Evolutionary conservation across 768 basidiomycete genomes (phyloP).

Genomic region (Termitomyces sp.): DNA sequence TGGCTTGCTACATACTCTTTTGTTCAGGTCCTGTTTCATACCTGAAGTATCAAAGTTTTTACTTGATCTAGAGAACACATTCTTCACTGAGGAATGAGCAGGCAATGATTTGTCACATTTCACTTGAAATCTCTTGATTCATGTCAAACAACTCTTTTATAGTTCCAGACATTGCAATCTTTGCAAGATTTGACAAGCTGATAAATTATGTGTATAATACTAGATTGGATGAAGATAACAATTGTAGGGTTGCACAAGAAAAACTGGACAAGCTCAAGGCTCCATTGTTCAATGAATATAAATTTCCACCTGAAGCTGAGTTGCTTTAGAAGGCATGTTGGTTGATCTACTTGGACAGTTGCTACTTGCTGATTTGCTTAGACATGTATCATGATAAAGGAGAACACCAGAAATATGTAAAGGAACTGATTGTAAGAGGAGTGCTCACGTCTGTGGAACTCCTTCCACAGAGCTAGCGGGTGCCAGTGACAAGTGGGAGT

Average conservation of each 20-base stretch:
- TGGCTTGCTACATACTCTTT: background rate
- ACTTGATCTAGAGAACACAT: background rate
- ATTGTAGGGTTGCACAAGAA: background rate
- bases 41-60: background rate
- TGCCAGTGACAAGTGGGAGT: no score
- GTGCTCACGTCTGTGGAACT: no score
- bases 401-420: no score
- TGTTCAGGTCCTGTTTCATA: background rate
- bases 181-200: background rate
- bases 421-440: no score
- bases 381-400: no score
- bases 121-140: background rate
- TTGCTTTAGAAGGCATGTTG: no score
- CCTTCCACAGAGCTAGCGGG: no score
- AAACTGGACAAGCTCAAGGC: background rate
- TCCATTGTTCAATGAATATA: background rate
- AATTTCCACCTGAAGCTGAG: background rate
- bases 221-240: background rate
- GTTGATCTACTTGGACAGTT: no score
- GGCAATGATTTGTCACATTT: background rate
- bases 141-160: background rate
- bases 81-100: background rate
- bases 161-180: background rate
- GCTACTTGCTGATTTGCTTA: no score
- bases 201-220: background rate